A percentile compares a stretch with the other conserved stretches of the same genome.
Evolutionary conservation across 352 stramenopile species (phyloP).

Genomic region (Phytophthora pini): DNA sequence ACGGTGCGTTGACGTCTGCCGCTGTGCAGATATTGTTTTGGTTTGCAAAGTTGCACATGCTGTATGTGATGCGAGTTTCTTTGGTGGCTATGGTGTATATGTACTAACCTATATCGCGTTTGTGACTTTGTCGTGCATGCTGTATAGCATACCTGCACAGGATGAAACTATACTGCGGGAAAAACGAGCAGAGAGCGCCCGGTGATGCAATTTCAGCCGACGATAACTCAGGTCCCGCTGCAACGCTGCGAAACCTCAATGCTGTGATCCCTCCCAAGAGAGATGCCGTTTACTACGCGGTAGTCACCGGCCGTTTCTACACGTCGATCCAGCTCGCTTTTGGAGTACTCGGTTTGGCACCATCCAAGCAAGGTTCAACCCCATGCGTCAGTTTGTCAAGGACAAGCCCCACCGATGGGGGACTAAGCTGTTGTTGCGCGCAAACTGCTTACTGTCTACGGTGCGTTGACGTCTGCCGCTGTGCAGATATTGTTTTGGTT

Average conservation of each 20-base stretch:
- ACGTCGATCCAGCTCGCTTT: not conserved
- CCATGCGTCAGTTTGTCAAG: not conserved
- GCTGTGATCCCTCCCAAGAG: not conserved
- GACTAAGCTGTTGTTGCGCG: not conserved
- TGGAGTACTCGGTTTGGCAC: not conserved
- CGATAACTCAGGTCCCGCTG: not conserved
- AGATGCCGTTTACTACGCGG: not conserved
- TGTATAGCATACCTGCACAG: not conserved
- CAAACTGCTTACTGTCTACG: not conserved
- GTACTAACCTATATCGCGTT: not conserved
- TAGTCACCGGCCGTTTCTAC: not conserved
- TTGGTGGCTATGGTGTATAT: too few relatives aligned
- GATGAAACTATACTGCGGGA: not conserved
- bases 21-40: not conserved
- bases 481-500: not conserved
- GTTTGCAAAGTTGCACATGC: too few relatives aligned
- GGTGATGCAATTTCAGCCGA: not conserved
- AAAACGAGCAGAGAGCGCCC: not conserved
- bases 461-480: not conserved
- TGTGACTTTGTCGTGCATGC: not conserved
- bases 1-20: not conserved
- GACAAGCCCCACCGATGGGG: not conserved
- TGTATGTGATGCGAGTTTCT: too few relatives aligned
- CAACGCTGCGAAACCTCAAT: not conserved
- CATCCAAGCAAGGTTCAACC: not conserved